These are phyloP conservation scores for Hirsutella rhossiliensis DNA, from an alignment of 2,329 filamentous ascomycete genomes.

Conservation along the genomic window DNA sequence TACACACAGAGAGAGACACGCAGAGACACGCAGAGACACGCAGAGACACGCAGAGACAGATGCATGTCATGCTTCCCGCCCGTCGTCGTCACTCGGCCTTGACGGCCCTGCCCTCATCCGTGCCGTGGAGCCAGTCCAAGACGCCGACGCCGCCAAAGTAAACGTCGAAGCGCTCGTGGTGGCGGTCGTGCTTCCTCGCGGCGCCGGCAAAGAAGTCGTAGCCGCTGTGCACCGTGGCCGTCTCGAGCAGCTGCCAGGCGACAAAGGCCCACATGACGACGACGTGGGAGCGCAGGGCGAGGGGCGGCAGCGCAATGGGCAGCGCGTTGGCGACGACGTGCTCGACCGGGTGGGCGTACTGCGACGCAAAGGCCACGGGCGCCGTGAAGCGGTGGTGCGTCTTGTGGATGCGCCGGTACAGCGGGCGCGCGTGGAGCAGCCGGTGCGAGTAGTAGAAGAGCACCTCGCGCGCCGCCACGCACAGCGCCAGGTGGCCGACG, in stretches of 20 bases:
- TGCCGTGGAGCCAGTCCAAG: conserved; percentile 44
- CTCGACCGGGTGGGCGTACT: conserved; percentile 46
- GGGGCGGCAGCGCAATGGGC: conserved; percentile 36
- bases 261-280: conserved; percentile 40
- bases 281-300: conserved; percentile 33
- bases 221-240: conserved; percentile 42
- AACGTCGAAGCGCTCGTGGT: conserved; percentile 44
- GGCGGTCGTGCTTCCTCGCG: conserved; percentile 40
- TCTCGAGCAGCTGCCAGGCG: conserved; percentile 35
- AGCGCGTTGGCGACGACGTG: conserved; percentile 40
- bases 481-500: conserved; percentile 26
- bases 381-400: conserved; percentile 43
- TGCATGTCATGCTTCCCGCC: no score
- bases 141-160: conserved; percentile 40
- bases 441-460: conserved; percentile 46
- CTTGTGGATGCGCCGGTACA: conserved; percentile 42
- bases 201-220: conserved; percentile 38
- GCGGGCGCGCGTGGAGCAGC: conserved; percentile 32
- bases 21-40: no score
- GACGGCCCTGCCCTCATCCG: conserved; percentile 15
- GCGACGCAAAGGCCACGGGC: conserved; percentile 40
- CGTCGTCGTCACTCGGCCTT: conserved; percentile 3
- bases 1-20: no score
- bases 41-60: no score
- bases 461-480: conserved; percentile 31